A percentile compares a stretch with the other conserved stretches of the same genome.
phyloP scores from a whole-genome alignment of 768 basidiomycete genomes.

The Dendrothele bispora region DNA sequence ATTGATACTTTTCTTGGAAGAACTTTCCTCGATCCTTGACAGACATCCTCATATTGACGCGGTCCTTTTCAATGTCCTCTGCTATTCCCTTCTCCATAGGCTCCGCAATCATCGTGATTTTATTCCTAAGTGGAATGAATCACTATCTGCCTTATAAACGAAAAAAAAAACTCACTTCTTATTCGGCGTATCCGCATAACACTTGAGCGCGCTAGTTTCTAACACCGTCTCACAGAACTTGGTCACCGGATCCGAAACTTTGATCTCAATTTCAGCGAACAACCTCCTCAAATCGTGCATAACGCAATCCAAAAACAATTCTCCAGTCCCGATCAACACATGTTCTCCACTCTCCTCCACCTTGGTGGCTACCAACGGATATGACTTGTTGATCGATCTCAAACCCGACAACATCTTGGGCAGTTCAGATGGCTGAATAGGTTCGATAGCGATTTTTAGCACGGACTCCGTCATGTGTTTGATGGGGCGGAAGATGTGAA shows the following conservation, averaged over 20 bases:
- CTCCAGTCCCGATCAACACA: slow-evolving; percentile 94
- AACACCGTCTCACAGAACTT: slow-evolving; percentile 98
- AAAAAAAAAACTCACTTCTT: slow-evolving; percentile 73
- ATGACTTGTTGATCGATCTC: slow-evolving; percentile 96
- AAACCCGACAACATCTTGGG: slow-evolving; percentile 98
- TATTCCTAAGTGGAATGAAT: slow-evolving; percentile 63
- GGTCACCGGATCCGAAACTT: slow-evolving; percentile 98
- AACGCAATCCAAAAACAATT: slow-evolving; percentile 94
- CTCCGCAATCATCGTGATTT: slow-evolving; percentile 98
- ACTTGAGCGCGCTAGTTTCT: slow-evolving; percentile 96
- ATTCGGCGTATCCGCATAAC: slow-evolving; percentile 99
- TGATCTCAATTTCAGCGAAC: slow-evolving; percentile 99
- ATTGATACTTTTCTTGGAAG: slow-evolving; percentile 96
- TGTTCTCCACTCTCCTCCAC: slow-evolving; percentile 99
- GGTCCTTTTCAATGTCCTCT: slow-evolving; percentile 93
- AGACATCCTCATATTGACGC: slow-evolving; percentile 92
- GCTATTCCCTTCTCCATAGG: slow-evolving; percentile 94
- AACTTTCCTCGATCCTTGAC: slow-evolving; percentile 93
- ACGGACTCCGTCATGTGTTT: slow-evolving; percentile 97
- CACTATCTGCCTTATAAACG: slow-evolving; percentile 7
- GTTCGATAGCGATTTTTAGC: slow-evolving; percentile 97
- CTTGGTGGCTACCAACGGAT: slow-evolving; percentile 91
- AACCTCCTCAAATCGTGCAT: slow-evolving; percentile 92
- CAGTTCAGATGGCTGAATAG: slow-evolving; percentile 94
- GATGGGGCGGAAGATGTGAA: slow-evolving; percentile 94